Conservation (phyloP, 495 filamentous ascomycete species). For the Bombardia bombarda region DNA sequence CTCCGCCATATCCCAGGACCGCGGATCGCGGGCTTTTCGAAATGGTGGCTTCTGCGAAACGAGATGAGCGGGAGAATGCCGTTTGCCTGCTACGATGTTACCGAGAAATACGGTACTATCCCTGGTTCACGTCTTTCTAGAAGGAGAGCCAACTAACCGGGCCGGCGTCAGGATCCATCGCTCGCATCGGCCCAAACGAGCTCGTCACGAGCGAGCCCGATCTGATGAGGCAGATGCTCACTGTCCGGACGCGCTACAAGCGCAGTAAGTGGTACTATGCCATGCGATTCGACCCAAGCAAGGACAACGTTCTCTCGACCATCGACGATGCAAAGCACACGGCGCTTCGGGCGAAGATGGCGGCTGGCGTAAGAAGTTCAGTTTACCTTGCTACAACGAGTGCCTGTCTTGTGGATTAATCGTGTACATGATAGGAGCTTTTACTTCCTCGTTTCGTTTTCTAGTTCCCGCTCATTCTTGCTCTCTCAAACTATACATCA, state of each 20-base stretch:
- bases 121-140: not conserved
- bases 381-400: no score
- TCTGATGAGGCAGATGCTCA: slow-evolving; percentile 27
- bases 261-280: slow-evolving; percentile 34
- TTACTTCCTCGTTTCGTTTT: no score
- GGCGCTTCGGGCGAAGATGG: slow-evolving; percentile 24
- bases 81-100: slow-evolving; percentile 4
- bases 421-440: no score
- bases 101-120: slow-evolving; percentile 9
- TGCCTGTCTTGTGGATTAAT: no score
- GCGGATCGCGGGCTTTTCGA: not conserved
- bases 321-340: slow-evolving; percentile 18
- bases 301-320: slow-evolving; percentile 30
- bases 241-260: slow-evolving; percentile 27
- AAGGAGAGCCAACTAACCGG: not conserved
- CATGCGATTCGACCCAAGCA: slow-evolving; percentile 32
- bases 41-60: slow-evolving; percentile 3
- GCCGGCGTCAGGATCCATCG: slow-evolving; percentile 10
- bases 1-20: slow-evolving; percentile 11
- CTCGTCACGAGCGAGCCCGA: slow-evolving; percentile 33
- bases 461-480: no score
- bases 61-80: slow-evolving; percentile 3
- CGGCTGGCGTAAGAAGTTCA: slow-evolving; percentile 19
- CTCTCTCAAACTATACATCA: no score
- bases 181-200: slow-evolving; percentile 15